phyloP scores from a whole-genome alignment of 768 basidiomycete species.

The Suillus paluster region DNA sequence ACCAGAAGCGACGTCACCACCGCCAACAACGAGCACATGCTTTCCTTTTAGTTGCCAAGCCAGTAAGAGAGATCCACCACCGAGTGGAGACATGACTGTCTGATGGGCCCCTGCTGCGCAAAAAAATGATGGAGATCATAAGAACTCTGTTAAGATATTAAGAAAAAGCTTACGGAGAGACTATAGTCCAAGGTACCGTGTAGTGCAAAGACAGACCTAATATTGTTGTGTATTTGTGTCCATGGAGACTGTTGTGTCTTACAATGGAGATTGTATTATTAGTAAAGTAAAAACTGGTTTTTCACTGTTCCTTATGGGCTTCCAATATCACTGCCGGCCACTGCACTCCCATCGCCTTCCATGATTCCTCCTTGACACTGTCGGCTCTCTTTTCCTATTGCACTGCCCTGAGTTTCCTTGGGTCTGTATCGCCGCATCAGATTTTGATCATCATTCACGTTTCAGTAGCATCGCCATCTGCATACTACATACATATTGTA shows the following conservation, averaged over 20 bases:
- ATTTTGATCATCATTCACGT: slow-evolving; percentile 7
- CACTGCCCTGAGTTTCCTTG: background rate
- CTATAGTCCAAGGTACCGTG: background rate
- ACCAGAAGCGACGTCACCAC: slow-evolving; percentile 89
- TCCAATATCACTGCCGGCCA: background rate
- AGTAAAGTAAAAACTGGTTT: background rate
- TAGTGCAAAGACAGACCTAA: background rate
- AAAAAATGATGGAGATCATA: background rate
- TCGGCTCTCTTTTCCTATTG: background rate
- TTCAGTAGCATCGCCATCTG: background rate
- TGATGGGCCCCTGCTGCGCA: slow-evolving; percentile 7
- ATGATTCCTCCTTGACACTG: slow-evolving; percentile 3
- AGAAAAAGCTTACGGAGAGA: background rate
- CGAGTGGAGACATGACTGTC: slow-evolving; percentile 13
- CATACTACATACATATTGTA: slow-evolving; percentile 7
- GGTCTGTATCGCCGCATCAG: background rate
- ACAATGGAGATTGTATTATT: no score
- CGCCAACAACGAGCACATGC: slow-evolving; percentile 89
- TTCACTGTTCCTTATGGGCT: background rate
- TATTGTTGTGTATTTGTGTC: slow-evolving; percentile 14
- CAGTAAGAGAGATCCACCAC: slow-evolving; percentile 81
- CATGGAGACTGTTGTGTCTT: slow-evolving; percentile 23
- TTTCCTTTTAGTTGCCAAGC: slow-evolving; percentile 92
- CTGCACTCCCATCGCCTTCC: background rate
- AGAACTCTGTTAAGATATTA: background rate